A percentile compares a stretch with the other conserved stretches of the same genome.
Evolutionary conservation across 805 yeast genomes (phyloP).

Genomic region (Cyberlindnera bimundalis): DNA sequence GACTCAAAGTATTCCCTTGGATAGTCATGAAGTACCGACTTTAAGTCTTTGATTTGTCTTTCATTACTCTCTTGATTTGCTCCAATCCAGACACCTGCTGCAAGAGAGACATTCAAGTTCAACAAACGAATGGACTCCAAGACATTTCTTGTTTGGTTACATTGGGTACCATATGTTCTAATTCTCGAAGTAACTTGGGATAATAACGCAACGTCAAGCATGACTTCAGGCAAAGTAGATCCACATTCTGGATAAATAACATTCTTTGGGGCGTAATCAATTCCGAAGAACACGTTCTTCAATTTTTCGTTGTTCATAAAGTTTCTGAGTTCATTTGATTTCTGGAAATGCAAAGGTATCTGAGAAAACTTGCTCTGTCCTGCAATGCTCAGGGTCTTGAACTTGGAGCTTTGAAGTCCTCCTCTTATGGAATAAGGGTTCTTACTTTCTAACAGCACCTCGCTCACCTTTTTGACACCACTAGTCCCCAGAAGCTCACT

Average conservation of each 20-base stretch:
- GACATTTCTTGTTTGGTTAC: slow-evolving; percentile 51
- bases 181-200: slow-evolving; percentile 58
- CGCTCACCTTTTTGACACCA: neutral
- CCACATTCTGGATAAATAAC: slow-evolving; percentile 56
- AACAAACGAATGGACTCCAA: slow-evolving; percentile 50
- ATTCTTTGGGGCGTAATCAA: slow-evolving; percentile 56
- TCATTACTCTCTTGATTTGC: slow-evolving; percentile 40
- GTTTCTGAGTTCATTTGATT: slow-evolving; percentile 33
- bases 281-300: slow-evolving; percentile 46
- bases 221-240: slow-evolving; percentile 41
- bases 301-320: slow-evolving; percentile 36
- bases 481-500: neutral
- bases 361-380: slow-evolving; percentile 29
- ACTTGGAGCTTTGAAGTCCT: slow-evolving; percentile 9
- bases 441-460: neutral
- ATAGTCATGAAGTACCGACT: slow-evolving; percentile 36
- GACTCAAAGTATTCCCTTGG: slow-evolving; percentile 48
- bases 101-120: slow-evolving; percentile 50
- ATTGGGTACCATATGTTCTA: slow-evolving; percentile 58
- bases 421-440: slow-evolving; percentile 3
- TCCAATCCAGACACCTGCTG: slow-evolving; percentile 65
- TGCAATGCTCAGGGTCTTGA: slow-evolving; percentile 17
- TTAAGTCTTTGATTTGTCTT: slow-evolving; percentile 45
- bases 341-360: slow-evolving; percentile 32
- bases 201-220: slow-evolving; percentile 52